Base-by-base conservation (phyloP, 495 filamentous ascomycete species). In the Durotheca rogersii region DNA sequence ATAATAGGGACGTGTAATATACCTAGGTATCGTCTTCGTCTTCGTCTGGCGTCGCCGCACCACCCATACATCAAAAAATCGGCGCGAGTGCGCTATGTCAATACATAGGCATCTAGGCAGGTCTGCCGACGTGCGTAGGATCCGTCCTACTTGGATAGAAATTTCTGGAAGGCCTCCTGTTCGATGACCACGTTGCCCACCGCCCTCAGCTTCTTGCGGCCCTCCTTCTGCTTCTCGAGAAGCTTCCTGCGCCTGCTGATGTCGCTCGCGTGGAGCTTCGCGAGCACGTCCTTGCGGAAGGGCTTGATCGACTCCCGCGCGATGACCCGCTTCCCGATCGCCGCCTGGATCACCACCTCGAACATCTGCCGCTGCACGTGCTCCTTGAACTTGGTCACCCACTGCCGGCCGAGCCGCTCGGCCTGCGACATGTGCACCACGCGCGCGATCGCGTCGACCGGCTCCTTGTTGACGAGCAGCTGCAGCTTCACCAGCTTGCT, bases 331-430 rank as follows among this genome's bases (percentile, higher is more conserved):
- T 81, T 84, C 2, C 93, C 94, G 0, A 85, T 85, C 0, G 87
- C 86, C 10, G 94, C 93, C 65, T 98, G 93, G 53, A 98, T 98
- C 48, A 97, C 71, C 4, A 98, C 82, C 68, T 98, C 93, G 65
- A 95, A 98, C 75, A 96, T 87, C 71, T 98, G 94, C 21, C 93
- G 75, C 49, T 95, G 86, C 2, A 98, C 93, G 62, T 96, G 91
- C 69, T 95, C 83, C 66, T 96, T 97, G 75, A 98, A 97, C 69
- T 95, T 97, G 14, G 79, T 83, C 7, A 97, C 93, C 93, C 93
- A 98, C 52, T 82, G 73, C 47, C 85, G 76, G 15, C 90, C 93
- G 9, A 93, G 70, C 17, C 86, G 75, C 7, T 86, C 80, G 0
- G 82, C 83, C 70, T 96, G 89, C 30, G 83, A 87, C 41, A 71